These are phyloP conservation scores for Mimosa pudica DNA, from an alignment of 306 rosid genomes.

Conservation along the genomic window DNA sequence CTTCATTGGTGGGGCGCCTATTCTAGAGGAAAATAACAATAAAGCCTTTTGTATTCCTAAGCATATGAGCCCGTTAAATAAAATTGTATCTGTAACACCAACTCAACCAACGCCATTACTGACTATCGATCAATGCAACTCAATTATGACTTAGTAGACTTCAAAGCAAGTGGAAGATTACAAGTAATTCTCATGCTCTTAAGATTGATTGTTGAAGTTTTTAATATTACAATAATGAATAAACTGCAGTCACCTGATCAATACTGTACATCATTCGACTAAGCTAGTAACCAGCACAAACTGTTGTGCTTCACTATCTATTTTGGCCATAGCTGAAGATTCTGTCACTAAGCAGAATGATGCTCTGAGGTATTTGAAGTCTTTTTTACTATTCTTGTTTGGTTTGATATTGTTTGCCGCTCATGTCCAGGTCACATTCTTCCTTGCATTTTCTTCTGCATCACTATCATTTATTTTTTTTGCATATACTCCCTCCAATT, in stretches of 20 bases:
- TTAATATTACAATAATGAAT: no score
- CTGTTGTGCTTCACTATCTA: neutral
- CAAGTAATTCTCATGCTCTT: neutral
- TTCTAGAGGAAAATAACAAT: neutral
- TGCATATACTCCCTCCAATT: no score
- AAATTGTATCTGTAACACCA: no score
- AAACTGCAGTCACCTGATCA: neutral
- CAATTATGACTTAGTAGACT: no score
- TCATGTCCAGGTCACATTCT: neutral
- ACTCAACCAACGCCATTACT: no score
- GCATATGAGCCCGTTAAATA: no score
- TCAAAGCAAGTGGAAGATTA: no score
- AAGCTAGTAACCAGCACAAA: neutral
- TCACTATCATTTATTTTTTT: no score
- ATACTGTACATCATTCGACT: neutral
- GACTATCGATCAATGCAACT: no score
- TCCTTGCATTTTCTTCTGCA: neutral
- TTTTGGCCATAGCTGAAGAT: neutral
- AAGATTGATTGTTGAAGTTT: neutral
- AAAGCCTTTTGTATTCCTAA: no score
- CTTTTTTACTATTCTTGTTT: neutral
- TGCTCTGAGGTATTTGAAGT: neutral
- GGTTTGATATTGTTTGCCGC: neutral
- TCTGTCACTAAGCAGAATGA: no score
- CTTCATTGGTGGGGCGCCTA: neutral